These are phyloP conservation scores for Mucor saturninus DNA, from an alignment of 371 early-diverging fungal species.

Conservation along the genomic window DNA sequence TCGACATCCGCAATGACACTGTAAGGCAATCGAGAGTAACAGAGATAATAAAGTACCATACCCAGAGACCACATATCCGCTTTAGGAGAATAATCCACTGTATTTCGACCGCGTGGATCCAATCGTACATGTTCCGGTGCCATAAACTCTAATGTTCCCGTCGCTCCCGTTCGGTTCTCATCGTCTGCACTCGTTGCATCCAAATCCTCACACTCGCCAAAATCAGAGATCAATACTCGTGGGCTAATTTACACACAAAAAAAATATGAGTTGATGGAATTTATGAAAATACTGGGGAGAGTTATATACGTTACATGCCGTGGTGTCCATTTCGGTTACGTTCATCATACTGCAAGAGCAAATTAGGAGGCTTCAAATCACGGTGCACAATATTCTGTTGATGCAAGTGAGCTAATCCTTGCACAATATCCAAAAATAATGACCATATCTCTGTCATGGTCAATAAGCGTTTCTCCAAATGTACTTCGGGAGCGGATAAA, in stretches of 20 bases:
- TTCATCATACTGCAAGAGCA: slow-evolving; percentile 75
- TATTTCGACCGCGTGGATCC: slow-evolving; percentile 62
- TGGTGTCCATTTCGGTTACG: slow-evolving; percentile 24
- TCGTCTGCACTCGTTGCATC: slow-evolving; percentile 42
- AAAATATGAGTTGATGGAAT: background rate
- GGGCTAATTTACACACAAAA: slow-evolving; percentile 51
- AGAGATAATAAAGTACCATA: slow-evolving; percentile 89
- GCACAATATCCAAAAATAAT: slow-evolving; percentile 87
- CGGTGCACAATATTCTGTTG: slow-evolving; percentile 82
- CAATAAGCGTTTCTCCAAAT: slow-evolving; percentile 50
- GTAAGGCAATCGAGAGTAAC: slow-evolving; percentile 87
- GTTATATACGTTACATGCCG: slow-evolving; percentile 20
- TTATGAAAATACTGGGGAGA: slow-evolving; percentile 20
- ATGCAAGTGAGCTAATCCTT: slow-evolving; percentile 89
- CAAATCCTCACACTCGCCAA: slow-evolving; percentile 93
- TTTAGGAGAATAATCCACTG: slow-evolving; percentile 78
- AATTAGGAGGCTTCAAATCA: slow-evolving; percentile 91
- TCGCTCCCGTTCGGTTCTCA: slow-evolving; percentile 87
- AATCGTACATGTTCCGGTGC: slow-evolving; percentile 79
- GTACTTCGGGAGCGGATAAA: slow-evolving; percentile 2
- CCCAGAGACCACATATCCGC: slow-evolving; percentile 97
- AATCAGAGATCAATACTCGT: slow-evolving; percentile 88
- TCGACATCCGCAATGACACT: slow-evolving; percentile 89
- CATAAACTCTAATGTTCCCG: slow-evolving; percentile 95
- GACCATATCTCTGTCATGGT: slow-evolving; percentile 77